These are phyloP conservation scores for Arabidopsis lyrata DNA, from an alignment of 441 rosid genomes.

Conservation along the genomic window DNA sequence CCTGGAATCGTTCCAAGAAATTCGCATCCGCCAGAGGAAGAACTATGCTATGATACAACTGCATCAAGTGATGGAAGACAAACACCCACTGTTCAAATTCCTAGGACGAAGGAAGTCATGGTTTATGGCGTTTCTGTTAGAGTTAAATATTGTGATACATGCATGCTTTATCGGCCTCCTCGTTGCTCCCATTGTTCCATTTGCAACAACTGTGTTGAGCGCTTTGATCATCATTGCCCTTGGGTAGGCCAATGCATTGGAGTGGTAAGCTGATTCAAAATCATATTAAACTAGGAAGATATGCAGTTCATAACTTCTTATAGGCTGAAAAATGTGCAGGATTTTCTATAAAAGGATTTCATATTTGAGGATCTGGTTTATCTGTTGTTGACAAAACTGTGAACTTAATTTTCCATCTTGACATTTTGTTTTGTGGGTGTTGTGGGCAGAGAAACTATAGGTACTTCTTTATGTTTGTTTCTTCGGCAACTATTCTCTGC, in stretches of 20 bases:
- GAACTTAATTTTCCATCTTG: constrained; percentile 14
- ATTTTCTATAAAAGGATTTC: not conserved
- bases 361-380: not conserved
- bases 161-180: constrained; percentile 96
- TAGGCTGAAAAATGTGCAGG: not conserved
- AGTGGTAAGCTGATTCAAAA: constrained; percentile 56
- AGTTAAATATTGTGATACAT: constrained; percentile 89
- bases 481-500: constrained; percentile 89
- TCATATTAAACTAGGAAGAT: constrained; percentile 2
- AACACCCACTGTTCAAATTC: constrained; percentile 80
- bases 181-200: constrained; percentile 96
- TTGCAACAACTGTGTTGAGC: constrained; percentile 88
- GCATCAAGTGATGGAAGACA: constrained; percentile 76
- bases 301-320: not conserved
- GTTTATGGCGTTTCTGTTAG: constrained; percentile 76
- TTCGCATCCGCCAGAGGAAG: constrained; percentile 92
- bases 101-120: constrained; percentile 80
- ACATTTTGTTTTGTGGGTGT: constrained; percentile 1
- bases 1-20: constrained; percentile 95
- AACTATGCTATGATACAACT: constrained; percentile 66
- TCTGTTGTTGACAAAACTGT: constrained; percentile 5
- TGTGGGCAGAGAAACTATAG: constrained; percentile 93
- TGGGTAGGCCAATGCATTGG: constrained; percentile 99
- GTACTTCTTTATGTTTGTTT: constrained; percentile 94
- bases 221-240: constrained; percentile 96